Conservation (phyloP, 768 basidiomycete species). For the Suillus occidentalis region DNA sequence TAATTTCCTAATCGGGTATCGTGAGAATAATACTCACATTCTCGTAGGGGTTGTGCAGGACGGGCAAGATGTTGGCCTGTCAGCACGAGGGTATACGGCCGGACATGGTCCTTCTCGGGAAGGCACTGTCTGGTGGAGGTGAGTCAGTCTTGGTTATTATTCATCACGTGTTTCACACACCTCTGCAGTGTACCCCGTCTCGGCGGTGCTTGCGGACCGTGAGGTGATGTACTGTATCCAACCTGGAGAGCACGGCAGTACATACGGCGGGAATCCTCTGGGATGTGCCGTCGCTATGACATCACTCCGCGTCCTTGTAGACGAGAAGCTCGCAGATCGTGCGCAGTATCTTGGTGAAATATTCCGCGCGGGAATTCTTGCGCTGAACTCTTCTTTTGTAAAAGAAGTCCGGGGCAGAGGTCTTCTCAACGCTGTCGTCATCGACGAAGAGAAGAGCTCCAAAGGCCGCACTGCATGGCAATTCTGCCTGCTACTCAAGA, state of each 20-base stretch:
- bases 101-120: constrained; percentile 91
- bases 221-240: constrained; percentile 94
- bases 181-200: constrained; percentile 86
- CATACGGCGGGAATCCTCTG: constrained; percentile 97
- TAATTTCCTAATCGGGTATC: constrained; percentile 23
- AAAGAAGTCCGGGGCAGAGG: constrained; percentile 83
- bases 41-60: constrained; percentile 79
- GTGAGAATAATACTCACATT: constrained; percentile 9
- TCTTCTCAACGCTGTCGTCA: constrained; percentile 89
- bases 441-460: constrained; percentile 76
- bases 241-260: constrained; percentile 95
- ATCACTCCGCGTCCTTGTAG: constrained; percentile 85
- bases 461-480: constrained; percentile 93
- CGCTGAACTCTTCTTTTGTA: constrained; percentile 69
- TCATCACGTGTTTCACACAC: constrained; percentile 12
- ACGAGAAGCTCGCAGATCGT: constrained; percentile 82
- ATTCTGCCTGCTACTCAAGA: constrained; percentile 89
- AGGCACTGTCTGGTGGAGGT: constrained; percentile 96
- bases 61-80: constrained; percentile 90
- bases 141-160: constrained; percentile 26
- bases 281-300: constrained; percentile 96
- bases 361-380: constrained; percentile 68
- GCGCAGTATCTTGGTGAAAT: constrained; percentile 76
- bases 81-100: constrained; percentile 88
- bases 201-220: constrained; percentile 87